phyloP scores from a whole-genome alignment of 202 grass and related monocot genomes.

The Thinopyrum obtusiflorum region DNA sequence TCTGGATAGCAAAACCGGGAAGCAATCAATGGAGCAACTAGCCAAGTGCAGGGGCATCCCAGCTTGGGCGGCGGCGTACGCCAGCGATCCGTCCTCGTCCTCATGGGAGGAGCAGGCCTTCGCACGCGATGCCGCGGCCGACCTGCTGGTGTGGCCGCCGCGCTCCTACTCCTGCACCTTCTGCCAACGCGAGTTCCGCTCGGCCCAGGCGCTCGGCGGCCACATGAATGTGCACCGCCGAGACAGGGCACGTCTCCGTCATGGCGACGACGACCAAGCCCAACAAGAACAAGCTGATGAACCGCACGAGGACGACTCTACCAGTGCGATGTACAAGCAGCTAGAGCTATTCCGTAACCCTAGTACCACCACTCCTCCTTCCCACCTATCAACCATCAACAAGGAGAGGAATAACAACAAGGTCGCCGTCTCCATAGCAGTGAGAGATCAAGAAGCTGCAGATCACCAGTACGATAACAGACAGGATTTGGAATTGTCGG shows the following conservation, averaged over 20 bases:
- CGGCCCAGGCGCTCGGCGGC: slow-evolving; percentile 73
- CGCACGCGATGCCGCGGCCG: slow-evolving; percentile 46
- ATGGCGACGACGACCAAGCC: not conserved
- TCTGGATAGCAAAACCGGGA: not conserved
- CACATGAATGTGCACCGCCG: slow-evolving; percentile 88
- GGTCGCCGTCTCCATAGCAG: not conserved
- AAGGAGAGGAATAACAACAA: slow-evolving; percentile 32
- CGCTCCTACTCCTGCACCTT: slow-evolving; percentile 71
- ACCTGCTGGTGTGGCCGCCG: slow-evolving; percentile 62
- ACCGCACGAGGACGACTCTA: not conserved
- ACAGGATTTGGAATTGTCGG: not conserved
- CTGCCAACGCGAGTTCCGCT: slow-evolving; percentile 71
- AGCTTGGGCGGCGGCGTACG: not conserved
- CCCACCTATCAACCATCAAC: slow-evolving; percentile 3
- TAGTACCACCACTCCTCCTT: not conserved
- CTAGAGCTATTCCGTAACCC: not conserved
- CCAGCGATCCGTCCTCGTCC: not conserved
- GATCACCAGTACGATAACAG: not conserved
- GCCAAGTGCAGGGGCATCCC: slow-evolving; percentile 16
- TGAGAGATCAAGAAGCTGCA: slow-evolving; percentile 23
- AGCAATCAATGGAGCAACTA: slow-evolving; percentile 33
- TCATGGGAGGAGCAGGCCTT: slow-evolving; percentile 77
- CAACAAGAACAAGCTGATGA: not conserved
- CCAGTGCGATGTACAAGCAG: not conserved
- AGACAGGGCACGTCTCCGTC: slow-evolving; percentile 59